phyloP scores from a whole-genome alignment of 768 basidiomycete species.

The Xerocomus brunneocitrinus region DNA sequence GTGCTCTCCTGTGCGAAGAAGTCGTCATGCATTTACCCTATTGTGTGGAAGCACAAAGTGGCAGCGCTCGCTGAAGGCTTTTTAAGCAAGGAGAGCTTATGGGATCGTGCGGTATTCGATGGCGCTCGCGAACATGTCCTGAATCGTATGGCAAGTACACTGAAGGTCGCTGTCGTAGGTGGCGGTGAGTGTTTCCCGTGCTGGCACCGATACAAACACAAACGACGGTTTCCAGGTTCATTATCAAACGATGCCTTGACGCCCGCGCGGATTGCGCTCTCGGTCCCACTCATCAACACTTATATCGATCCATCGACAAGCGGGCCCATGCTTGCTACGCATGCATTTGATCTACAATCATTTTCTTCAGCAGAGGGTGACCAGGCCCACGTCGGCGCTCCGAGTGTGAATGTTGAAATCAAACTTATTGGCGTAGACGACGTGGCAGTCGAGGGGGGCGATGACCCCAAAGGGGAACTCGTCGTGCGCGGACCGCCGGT shows the following conservation, averaged over 20 bases:
- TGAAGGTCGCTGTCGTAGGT: constrained; percentile 68
- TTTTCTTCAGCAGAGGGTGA: constrained; percentile 41
- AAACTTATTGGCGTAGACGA: constrained; percentile 73
- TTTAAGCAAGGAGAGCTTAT: constrained; percentile 72
- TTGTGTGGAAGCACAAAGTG: constrained; percentile 78
- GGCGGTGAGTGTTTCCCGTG: constrained; percentile 48
- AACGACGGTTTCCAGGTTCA: constrained; percentile 35
- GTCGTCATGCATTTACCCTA: constrained; percentile 48
- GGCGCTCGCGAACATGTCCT: constrained; percentile 56
- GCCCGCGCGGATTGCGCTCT: constrained; percentile 68
- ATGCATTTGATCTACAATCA: constrained; percentile 81
- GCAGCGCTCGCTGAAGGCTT: constrained; percentile 68
- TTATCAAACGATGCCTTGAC: constrained; percentile 49
- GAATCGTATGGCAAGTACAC: constrained; percentile 54
- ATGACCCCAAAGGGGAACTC: constrained; percentile 59
- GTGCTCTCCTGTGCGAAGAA: constrained; percentile 54
- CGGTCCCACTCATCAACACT: constrained; percentile 67
- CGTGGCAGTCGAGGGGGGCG: constrained; percentile 55
- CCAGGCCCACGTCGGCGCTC: constrained; percentile 63
- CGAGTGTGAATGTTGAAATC: constrained; percentile 79
- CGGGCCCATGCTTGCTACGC: constrained; percentile 77
- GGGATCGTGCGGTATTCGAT: constrained; percentile 78
- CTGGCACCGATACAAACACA: background rate
- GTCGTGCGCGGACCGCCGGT: constrained; percentile 71
- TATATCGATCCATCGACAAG: constrained; percentile 59